Evolutionary conservation across 345 rosid genomes (phyloP).

Genomic region (Turnera subulata): DNA sequence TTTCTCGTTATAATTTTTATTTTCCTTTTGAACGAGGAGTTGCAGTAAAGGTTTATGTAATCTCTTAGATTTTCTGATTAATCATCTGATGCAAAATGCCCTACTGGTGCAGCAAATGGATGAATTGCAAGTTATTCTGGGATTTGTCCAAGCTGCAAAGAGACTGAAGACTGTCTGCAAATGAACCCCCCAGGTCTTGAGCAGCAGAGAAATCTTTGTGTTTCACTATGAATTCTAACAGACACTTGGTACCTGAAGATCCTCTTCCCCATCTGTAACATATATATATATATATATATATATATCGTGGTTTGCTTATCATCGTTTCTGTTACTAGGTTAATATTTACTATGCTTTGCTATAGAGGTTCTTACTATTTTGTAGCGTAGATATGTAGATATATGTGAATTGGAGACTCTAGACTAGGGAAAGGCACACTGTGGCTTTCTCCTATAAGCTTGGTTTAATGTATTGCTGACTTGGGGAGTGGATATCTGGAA

Average conservation of each 20-base stretch:
- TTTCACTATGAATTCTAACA: conserved; percentile 14
- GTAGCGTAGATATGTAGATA: conserved; percentile 40
- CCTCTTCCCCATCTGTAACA: conserved; percentile 33
- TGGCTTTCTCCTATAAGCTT: conserved; percentile 22
- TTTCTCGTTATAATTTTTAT: too few relatives aligned
- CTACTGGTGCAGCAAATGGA: conserved; percentile 72
- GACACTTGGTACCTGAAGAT: conserved; percentile 10
- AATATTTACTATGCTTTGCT: conserved; percentile 26
- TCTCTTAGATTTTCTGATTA: background rate
- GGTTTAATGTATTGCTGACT: conserved; percentile 38
- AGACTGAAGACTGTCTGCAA: conserved; percentile 61
- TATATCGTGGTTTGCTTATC: conserved; percentile 23
- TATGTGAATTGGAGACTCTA: conserved; percentile 14
- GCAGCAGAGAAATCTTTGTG: background rate
- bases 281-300: too few relatives aligned
- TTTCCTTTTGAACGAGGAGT: too few relatives aligned
- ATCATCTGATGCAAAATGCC: too few relatives aligned
- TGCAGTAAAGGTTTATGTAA: too few relatives aligned
- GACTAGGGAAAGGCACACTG: conserved; percentile 1
- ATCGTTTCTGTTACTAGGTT: conserved; percentile 18
- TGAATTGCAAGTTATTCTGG: conserved; percentile 91
- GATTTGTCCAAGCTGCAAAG: conserved; percentile 91
- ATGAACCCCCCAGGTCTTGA: conserved; percentile 3
- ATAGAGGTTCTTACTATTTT: conserved; percentile 44
- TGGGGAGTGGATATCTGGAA: conserved; percentile 30